A percentile compares a stretch with the other conserved stretches of the same genome.
These are phyloP conservation scores for Citeromyces hawaiiensis DNA, from an alignment of 1,139 yeast genomes.

Conservation along the genomic window DNA sequence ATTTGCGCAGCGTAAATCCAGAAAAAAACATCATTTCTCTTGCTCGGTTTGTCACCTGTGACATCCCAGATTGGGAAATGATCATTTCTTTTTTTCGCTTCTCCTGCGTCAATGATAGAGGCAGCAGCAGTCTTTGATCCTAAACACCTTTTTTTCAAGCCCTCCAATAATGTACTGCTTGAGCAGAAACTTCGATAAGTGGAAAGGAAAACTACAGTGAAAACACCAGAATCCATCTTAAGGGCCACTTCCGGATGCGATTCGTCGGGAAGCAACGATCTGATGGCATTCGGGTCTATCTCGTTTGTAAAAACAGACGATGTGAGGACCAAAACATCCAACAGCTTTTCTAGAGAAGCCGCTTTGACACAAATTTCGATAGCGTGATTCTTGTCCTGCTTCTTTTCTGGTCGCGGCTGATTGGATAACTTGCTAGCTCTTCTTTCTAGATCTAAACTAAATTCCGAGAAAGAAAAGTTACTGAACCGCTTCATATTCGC, in stretches of 20 bases:
- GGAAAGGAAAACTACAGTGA: conserved; percentile 50
- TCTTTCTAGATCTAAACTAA: conserved; percentile 11
- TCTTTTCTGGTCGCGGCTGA: neutral
- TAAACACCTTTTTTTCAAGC: conserved; percentile 34
- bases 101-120: conserved; percentile 21
- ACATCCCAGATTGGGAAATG: conserved; percentile 37
- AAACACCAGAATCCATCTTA: conserved; percentile 45
- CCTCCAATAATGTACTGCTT: conserved; percentile 33
- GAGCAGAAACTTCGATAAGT: conserved; percentile 53
- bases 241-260: conserved; percentile 11
- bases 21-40: conserved; percentile 19
- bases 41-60: conserved; percentile 11
- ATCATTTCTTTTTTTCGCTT: neutral
- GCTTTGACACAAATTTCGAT: conserved; percentile 26
- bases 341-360: conserved; percentile 43
- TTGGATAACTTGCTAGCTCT: neutral
- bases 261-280: conserved; percentile 17
- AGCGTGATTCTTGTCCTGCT: neutral
- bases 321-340: conserved; percentile 51
- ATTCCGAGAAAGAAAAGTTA: conserved; percentile 16
- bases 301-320: conserved; percentile 41
- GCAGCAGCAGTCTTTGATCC: conserved; percentile 50
- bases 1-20: conserved; percentile 55
- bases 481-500: conserved; percentile 16
- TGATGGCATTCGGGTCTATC: conserved; percentile 27